Percentiles rank a stretch among this genome's conserved stretches.
Evolutionary conservation across 306 rosid species (phyloP).

Genomic region (Quercus agrifolia): DNA sequence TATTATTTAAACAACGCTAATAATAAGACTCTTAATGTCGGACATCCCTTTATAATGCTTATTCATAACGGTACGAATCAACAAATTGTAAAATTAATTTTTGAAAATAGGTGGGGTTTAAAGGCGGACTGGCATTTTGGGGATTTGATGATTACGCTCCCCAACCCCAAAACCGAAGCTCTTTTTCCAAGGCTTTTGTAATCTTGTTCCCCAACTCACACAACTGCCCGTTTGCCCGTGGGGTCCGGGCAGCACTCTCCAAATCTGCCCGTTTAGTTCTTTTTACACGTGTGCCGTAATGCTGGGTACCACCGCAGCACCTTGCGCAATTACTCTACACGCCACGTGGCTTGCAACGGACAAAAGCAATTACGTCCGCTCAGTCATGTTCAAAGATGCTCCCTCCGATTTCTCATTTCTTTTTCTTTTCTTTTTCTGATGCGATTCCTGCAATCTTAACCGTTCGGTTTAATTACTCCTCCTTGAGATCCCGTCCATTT

Average conservation of each 20-base stretch:
- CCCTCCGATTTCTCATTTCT: background rate
- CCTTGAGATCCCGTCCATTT: no score
- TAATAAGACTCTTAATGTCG: rapidly evolving
- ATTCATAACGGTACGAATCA: no score
- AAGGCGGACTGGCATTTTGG: background rate
- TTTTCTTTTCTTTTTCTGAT: background rate
- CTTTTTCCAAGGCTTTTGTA: constrained; percentile 34
- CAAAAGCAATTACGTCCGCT: background rate
- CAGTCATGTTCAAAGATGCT: background rate
- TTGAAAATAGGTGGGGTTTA: no score
- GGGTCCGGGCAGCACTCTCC: constrained; percentile 8
- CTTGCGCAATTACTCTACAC: background rate
- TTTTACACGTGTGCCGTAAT: constrained; percentile 41
- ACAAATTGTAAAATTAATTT: no score
- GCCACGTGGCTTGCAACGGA: constrained; percentile 29
- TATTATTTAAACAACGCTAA: rapidly evolving
- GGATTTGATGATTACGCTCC: constrained; percentile 21
- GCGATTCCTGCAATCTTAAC: background rate
- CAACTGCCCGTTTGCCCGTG: constrained; percentile 6
- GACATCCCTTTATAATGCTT: no score
- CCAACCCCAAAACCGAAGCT: constrained; percentile 1
- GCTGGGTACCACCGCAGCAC: constrained; percentile 12
- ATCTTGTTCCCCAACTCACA: constrained; percentile 7
- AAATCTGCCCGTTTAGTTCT: background rate
- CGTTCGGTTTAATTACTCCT: background rate